phyloP scores from a whole-genome alignment of 306 rosid species.

The Pyrus communis region DNA sequence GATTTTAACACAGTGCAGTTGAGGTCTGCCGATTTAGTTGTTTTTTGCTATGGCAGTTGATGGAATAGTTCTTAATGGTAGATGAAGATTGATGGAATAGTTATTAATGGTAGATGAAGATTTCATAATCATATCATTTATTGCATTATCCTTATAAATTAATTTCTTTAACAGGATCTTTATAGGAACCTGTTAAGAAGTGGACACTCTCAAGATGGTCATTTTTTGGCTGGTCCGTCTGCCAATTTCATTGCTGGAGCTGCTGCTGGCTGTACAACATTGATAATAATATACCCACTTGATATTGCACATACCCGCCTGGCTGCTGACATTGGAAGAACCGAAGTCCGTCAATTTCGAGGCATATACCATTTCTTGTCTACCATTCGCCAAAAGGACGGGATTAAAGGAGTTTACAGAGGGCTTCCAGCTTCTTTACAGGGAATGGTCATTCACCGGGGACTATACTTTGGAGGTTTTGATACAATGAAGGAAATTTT shows the following conservation, averaged over 20 bases:
- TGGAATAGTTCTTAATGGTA: not conserved
- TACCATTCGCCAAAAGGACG: constrained; percentile 56
- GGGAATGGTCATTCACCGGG: constrained; percentile 85
- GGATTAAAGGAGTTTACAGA: constrained; percentile 65
- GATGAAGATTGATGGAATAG: not conserved
- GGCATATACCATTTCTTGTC: constrained; percentile 80
- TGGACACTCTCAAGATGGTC: constrained; percentile 31
- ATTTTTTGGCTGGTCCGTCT: constrained; percentile 59
- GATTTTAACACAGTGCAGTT: not conserved
- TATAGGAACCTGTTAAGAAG: constrained; percentile 63
- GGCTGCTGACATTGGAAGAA: constrained; percentile 83
- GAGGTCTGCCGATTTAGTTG: not conserved
- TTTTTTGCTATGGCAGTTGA: not conserved
- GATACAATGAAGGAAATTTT: constrained; percentile 75
- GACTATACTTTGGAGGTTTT: constrained; percentile 91
- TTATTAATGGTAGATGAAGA: not conserved
- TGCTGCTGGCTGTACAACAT: constrained; percentile 84
- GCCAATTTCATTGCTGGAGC: constrained; percentile 85
- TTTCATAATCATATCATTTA: not conserved
- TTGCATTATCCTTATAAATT: not conserved
- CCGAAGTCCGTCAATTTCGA: constrained; percentile 64
- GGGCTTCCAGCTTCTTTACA: constrained; percentile 97
- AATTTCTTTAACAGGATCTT: constrained; percentile 61
- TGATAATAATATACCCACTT: constrained; percentile 77
- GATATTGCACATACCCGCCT: constrained; percentile 97